Evolutionary conservation across 2,329 filamentous ascomycete species (phyloP).

Genomic region (Ciborinia camelliae): DNA sequence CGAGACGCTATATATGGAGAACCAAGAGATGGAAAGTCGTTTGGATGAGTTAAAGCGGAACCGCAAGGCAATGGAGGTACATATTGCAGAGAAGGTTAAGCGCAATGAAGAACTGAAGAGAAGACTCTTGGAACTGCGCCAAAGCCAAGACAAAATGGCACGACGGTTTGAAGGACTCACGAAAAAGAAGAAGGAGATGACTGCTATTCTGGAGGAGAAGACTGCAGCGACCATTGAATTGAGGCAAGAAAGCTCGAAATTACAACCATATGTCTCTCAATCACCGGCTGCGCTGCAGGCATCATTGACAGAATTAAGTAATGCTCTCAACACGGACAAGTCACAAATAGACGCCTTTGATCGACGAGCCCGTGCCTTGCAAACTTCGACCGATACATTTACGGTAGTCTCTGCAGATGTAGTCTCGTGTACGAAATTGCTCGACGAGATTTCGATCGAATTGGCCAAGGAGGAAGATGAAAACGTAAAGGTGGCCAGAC

Average conservation of each 20-base stretch:
- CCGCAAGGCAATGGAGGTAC: slow-evolving; percentile 73
- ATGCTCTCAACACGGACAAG: slow-evolving; percentile 74
- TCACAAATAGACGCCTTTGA: slow-evolving; percentile 84
- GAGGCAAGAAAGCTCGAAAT: slow-evolving; percentile 81
- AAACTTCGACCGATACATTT: slow-evolving; percentile 90
- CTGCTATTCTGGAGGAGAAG: slow-evolving; percentile 67
- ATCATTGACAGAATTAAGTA: slow-evolving; percentile 75
- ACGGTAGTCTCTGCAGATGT: slow-evolving; percentile 80
- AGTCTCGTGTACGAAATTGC: slow-evolving; percentile 78
- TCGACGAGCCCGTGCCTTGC: slow-evolving; percentile 79
- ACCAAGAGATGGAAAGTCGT: slow-evolving; percentile 79
- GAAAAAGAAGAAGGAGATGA: slow-evolving; percentile 72
- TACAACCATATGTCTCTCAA: slow-evolving; percentile 88
- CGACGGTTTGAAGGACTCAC: slow-evolving; percentile 81
- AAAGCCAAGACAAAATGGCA: slow-evolving; percentile 78
- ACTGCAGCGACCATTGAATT: slow-evolving; percentile 66
- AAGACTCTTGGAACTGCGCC: slow-evolving; percentile 72
- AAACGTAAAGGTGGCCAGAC: slow-evolving; percentile 71
- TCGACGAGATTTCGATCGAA: slow-evolving; percentile 84
- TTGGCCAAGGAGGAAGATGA: slow-evolving; percentile 90
- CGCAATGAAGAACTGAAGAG: slow-evolving; percentile 86
- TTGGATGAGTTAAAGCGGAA: slow-evolving; percentile 78
- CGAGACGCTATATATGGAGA: slow-evolving; percentile 78
- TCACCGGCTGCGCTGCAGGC: slow-evolving; percentile 81
- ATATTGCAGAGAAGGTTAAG: slow-evolving; percentile 79